Percentiles rank a stretch among this genome's conserved stretches.
Evolutionary conservation across 495 filamentous ascomycete genomes (phyloP).

Genomic region (Daldinia loculata): DNA sequence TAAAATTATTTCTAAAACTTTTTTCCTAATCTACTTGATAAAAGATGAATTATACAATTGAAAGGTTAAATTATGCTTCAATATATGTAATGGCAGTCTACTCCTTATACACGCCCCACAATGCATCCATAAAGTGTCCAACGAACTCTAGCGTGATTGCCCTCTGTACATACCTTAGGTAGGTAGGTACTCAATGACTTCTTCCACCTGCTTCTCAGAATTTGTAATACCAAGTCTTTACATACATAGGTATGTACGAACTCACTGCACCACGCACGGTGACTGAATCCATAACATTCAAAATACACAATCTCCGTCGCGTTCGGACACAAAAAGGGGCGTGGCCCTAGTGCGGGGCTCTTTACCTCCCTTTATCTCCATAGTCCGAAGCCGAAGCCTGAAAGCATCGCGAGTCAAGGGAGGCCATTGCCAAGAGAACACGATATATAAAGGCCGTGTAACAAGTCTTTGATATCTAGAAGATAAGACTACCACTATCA

Average conservation of each 20-base stretch:
- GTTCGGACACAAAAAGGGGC: not conserved
- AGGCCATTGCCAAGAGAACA: no score
- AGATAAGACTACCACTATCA: not conserved
- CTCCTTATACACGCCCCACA: not conserved
- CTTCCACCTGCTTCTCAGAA: not conserved
- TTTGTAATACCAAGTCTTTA: not conserved
- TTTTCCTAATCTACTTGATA: not conserved
- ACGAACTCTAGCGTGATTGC: not conserved
- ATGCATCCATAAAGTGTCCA: not conserved
- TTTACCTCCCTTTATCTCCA: slow-evolving; percentile 8
- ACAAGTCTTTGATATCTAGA: not conserved
- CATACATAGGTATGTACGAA: no score
- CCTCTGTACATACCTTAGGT: no score
- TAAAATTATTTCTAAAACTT: not conserved
- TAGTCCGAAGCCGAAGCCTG: not conserved
- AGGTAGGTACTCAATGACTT: not conserved
- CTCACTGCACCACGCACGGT: not conserved
- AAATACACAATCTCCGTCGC: not conserved
- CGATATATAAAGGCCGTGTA: not conserved
- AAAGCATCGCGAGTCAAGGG: not conserved
- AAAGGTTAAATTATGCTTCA: no score
- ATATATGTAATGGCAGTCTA: no score
- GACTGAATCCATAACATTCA: not conserved
- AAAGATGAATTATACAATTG: not conserved
- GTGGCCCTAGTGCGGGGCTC: not conserved